Evolutionary conservation across 306 rosid genomes (phyloP), one percentile per base, ranked within the genome.

Genomic region (Prinsepia uniflora): DNA sequence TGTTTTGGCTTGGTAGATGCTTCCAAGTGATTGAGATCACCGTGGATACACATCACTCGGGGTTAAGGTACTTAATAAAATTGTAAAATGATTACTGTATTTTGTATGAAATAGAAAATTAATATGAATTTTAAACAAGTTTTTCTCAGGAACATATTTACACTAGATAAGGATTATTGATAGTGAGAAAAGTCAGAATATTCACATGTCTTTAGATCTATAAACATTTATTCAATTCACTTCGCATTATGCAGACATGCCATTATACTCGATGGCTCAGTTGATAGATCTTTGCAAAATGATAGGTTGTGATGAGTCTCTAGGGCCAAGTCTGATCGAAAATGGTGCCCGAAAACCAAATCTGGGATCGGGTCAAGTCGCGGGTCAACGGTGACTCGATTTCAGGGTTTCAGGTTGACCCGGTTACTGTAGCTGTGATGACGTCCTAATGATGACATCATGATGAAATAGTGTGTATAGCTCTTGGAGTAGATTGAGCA

Each of bases 41-140:
- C 63, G 5, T 17, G 48, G 57, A 30, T 3, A 30, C 36, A 30
- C 36, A 30, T 30, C 36, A 30, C 36, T 30, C 4, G 36, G 36
- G 22, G 42, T 20, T 9, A 75, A 68, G 79, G 65, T 46, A 46
- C 64, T 65, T 45, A 45, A 24, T 24, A 24, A 24, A 8, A 56
- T 61, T 47, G 5, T 30, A 19, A n/a, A 45, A 47, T 42, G 43
- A n/a, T 45, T 7, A 7, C 18, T 34, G 49, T 66, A 30, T 65
- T 24, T 7, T 13, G 2, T 8, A 34, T 46, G 59, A 42, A 43
- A 45, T 65, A 44, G 42, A 4, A 10, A 44, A 43, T n/a, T 7
- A 8, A 13, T 55, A 39, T 42, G 40, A 34, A 60, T 34, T 46
- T 24, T 43, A 24, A 10, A 15, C 44, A 14, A 46, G 46, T 67